Percentiles rank a stretch among this genome's conserved stretches.
These are phyloP conservation scores for Amylocarpus encephaloides DNA, from an alignment of 2,329 filamentous ascomycete genomes.

Conservation along the genomic window DNA sequence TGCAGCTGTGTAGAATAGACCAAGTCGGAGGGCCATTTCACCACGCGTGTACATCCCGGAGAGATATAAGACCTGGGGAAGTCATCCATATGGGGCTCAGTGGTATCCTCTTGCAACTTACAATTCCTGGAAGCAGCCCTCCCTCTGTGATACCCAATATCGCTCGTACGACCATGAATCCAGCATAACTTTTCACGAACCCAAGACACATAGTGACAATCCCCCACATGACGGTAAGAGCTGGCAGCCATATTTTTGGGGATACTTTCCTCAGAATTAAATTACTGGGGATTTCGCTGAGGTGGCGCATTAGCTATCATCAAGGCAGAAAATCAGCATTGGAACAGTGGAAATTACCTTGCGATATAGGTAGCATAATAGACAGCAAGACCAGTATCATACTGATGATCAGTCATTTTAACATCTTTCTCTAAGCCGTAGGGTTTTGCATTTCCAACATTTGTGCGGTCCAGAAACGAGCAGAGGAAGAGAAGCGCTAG, in stretches of 20 bases:
- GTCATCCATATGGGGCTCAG: constrained; percentile 7
- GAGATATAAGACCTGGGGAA: constrained; percentile 51
- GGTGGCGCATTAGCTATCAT: not conserved
- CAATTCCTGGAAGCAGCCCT: constrained; percentile 60
- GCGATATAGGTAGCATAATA: constrained; percentile 61
- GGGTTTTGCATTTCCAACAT: constrained; percentile 65
- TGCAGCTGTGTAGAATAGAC: constrained; percentile 61
- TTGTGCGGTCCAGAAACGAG: constrained; percentile 63
- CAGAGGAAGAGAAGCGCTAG: constrained; percentile 60
- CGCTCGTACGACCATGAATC: constrained; percentile 56
- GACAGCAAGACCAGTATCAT: constrained; percentile 56
- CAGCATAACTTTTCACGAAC: constrained; percentile 32
- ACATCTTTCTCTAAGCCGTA: constrained; percentile 54
- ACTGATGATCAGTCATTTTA: constrained; percentile 53
- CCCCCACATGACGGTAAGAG: constrained; percentile 60
- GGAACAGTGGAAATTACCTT: constrained; percentile 35
- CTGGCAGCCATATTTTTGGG: constrained; percentile 57
- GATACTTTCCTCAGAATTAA: constrained; percentile 45
- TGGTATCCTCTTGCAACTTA: constrained; percentile 26
- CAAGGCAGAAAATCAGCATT: not conserved
- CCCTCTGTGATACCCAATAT: constrained; percentile 59
- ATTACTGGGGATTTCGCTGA: constrained; percentile 48
- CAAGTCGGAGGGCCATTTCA: constrained; percentile 48
- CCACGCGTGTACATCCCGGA: constrained; percentile 53
- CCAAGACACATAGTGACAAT: constrained; percentile 61